Evolutionary conservation across 2,329 filamentous ascomycete genomes (phyloP).

Genomic region (Diaporthe ampelina): DNA sequence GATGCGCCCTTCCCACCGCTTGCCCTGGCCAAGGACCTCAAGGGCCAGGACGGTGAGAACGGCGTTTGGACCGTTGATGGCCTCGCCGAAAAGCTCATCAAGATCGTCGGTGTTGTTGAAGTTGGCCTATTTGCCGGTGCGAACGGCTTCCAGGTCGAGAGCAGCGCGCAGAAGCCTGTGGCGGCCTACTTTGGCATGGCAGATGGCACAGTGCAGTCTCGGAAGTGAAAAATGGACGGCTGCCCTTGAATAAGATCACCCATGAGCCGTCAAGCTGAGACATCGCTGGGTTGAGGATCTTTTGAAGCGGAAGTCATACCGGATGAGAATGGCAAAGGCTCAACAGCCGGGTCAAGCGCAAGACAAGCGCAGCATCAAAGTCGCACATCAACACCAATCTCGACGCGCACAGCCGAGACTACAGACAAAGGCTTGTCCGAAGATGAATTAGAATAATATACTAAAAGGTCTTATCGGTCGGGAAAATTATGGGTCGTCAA

Average conservation of each 20-base stretch:
- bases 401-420: background rate
- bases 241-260: background rate
- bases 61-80: slow-evolving; percentile 85
- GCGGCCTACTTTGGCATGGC: slow-evolving; percentile 96
- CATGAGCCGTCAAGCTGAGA: background rate
- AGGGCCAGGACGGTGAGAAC: slow-evolving; percentile 66
- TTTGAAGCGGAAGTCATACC: background rate
- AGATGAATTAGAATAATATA: slow-evolving; percentile 41
- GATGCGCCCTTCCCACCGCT: slow-evolving; percentile 90
- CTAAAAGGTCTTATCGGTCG: slow-evolving; percentile 38
- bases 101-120: slow-evolving; percentile 88
- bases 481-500: slow-evolving; percentile 38
- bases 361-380: background rate
- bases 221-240: background rate
- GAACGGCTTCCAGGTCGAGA: slow-evolving; percentile 79
- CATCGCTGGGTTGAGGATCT: background rate
- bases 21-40: slow-evolving; percentile 69
- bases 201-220: slow-evolving; percentile 76
- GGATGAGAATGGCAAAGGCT: background rate
- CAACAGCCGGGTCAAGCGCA: background rate
- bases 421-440: slow-evolving; percentile 22
- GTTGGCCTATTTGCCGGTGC: slow-evolving; percentile 90
- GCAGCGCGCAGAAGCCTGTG: slow-evolving; percentile 89
- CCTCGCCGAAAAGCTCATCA: slow-evolving; percentile 81
- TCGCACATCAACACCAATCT: background rate